Percentiles rank a stretch among this genome's conserved stretches.
Evolutionary conservation across 108 stramenopile genomes (phyloP).

Genomic region (Epithemia pelagica): DNA sequence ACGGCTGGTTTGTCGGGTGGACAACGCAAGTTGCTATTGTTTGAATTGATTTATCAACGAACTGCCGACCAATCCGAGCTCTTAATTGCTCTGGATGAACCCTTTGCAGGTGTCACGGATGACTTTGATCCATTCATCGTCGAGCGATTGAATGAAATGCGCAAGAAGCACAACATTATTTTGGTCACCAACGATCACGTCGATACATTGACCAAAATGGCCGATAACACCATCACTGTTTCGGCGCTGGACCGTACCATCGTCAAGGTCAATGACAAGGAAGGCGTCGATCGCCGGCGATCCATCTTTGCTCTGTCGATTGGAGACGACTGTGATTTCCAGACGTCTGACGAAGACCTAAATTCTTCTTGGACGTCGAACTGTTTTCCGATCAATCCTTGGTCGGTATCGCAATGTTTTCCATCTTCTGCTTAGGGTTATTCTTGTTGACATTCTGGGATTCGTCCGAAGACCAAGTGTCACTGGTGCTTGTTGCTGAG

Average conservation of each 20-base stretch:
- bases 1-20: too few relatives aligned
- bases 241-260: conserved; percentile 48
- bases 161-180: conserved; percentile 50
- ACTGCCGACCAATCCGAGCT: conserved; percentile 33
- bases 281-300: conserved; percentile 34
- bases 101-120: conserved; percentile 64
- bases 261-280: conserved; percentile 45
- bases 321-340: conserved; percentile 36
- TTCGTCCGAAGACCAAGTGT: conserved; percentile 26
- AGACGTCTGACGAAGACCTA: conserved; percentile 24
- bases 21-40: too few relatives aligned
- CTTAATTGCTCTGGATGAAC: conserved; percentile 55
- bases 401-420: conserved; percentile 30
- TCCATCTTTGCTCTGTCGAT: conserved; percentile 39
- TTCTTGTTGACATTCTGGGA: conserved; percentile 54
- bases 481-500: conserved; percentile 40
- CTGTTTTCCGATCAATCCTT: conserved; percentile 33
- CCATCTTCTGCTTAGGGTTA: conserved; percentile 32
- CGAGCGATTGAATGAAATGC: conserved; percentile 39
- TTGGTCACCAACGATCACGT: conserved; percentile 74
- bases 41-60: conserved; percentile 58
- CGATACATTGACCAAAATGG: conserved; percentile 43
- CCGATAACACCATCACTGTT: conserved; percentile 60
- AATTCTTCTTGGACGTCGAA: conserved; percentile 61
- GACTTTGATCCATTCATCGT: conserved; percentile 68